Percentiles rank a stretch among this genome's conserved stretches.
These are phyloP conservation scores for Hibiscus tridactylites DNA, from an alignment of 345 rosid genomes.

Conservation along the genomic window DNA sequence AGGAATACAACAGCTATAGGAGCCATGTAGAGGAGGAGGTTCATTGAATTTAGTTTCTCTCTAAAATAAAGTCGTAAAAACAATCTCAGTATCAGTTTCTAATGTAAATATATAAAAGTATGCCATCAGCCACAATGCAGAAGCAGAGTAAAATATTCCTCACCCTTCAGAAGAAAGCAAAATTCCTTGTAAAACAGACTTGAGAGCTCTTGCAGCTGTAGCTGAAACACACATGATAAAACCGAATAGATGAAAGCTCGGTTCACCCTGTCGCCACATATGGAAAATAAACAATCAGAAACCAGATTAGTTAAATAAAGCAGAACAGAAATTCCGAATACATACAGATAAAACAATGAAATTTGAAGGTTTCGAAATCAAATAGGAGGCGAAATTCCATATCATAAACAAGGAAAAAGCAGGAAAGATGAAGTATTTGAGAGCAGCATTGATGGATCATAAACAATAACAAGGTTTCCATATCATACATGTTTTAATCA, in stretches of 20 bases:
- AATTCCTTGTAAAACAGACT: slow-evolving; percentile 95
- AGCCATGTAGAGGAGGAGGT: slow-evolving; percentile 96
- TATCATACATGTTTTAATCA: not conserved
- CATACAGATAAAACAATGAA: not conserved
- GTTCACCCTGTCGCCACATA: slow-evolving; percentile 61
- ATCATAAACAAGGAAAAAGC: not conserved
- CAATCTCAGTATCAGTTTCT: slow-evolving; percentile 15
- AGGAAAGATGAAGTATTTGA: not conserved
- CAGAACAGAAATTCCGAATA: not conserved
- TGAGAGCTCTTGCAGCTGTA: slow-evolving; percentile 96
- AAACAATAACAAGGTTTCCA: not conserved
- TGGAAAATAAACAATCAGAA: not conserved
- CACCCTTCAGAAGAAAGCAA: slow-evolving; percentile 99
- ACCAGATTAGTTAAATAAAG: not conserved
- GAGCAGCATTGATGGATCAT: not conserved
- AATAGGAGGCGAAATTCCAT: not conserved
- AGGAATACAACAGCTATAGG: slow-evolving; percentile 91
- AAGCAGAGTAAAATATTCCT: slow-evolving; percentile 16
- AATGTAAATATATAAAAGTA: not conserved
- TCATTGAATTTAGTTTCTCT: slow-evolving; percentile 99
- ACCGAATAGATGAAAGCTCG: slow-evolving; percentile 97
- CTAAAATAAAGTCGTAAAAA: slow-evolving; percentile 28
- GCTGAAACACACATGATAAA: slow-evolving; percentile 89
- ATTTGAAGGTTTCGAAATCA: slow-evolving; percentile 1
- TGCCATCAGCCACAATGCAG: not conserved